Evolutionary conservation across 2,329 filamentous ascomycete species (phyloP), one percentile per base, ranked within the genome.

Genomic region (Xylaria digitata): DNA sequence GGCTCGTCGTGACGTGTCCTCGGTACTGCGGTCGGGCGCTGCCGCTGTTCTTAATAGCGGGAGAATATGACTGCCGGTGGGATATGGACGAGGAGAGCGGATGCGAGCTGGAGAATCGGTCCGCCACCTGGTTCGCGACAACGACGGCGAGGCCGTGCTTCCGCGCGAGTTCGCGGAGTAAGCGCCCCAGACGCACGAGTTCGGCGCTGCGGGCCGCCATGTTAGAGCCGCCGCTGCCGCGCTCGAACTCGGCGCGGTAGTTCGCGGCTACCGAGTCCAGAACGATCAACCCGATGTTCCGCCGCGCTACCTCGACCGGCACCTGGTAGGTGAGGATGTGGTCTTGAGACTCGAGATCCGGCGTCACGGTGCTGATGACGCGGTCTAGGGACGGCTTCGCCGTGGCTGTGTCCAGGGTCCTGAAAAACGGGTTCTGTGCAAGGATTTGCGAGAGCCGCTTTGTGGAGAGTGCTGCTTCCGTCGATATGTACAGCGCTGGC

Each of bases 241-340:
- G 86, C 72, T 94, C 91, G 74, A 94, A 96, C 78, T 98, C 95
- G 56, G 93, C 94, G 70, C 96, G 91, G 79, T 96, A 99, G 80
- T 99, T 99, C 66, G 96, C 94, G 0, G 96, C 94, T 32, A 99
- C 91, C 5, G 92, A 97, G 81, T 99, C 96, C 37, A 99, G 82
- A 15, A 98, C 86, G 1, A 99, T 81, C 1, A 99, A 86, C 1
- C 95, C 93, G 59, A 97, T 84, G 68, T 90, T 86, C 78, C 93
- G 89, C 53, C 92, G 88, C 70, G 87, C 82, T 21, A 97, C 88
- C 32, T 94, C 90, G 19, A 97, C 91, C 1, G 96, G 96, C 6
- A 98, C 89, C 78, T 99, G 96, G 79, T 93, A 98, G 70, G 89
- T 90, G 30, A 98, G 84, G 75, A 99, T 97, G 80, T 98, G 95